These are phyloP conservation scores for Melocanna baccifera DNA, from an alignment of 176 grass and related monocot genomes.

Conservation along the genomic window DNA sequence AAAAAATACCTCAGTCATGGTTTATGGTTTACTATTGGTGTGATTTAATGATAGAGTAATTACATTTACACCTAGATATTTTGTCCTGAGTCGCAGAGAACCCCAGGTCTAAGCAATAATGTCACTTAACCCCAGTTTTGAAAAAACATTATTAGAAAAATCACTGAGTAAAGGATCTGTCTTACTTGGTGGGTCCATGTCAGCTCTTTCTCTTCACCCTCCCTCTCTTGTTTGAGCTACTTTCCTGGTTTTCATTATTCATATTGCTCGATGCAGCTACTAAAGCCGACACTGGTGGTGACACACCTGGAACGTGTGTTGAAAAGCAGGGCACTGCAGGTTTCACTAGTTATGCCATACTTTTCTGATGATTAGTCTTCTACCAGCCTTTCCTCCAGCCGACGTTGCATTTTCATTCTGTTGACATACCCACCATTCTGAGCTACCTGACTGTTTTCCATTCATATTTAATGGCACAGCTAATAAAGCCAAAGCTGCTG, in stretches of 20 bases:
- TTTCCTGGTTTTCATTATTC: constrained; percentile 15
- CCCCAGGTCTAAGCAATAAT: not conserved
- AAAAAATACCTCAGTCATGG: not conserved
- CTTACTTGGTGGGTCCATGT: not conserved
- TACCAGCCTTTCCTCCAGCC: constrained; percentile 4
- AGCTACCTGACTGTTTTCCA: constrained; percentile 6
- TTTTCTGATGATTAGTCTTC: not conserved
- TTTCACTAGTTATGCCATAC: constrained; percentile 5
- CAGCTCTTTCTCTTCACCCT: not conserved
- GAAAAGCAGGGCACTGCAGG: constrained; percentile 12
- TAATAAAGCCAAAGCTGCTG: constrained; percentile 11
- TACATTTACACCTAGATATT: not conserved
- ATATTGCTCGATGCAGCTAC: constrained; percentile 25
- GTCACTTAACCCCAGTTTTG: not conserved
- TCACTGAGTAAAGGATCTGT: not conserved
- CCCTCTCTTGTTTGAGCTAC: not conserved
- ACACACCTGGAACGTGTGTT: not conserved
- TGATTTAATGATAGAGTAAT: not conserved
- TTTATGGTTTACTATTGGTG: not conserved
- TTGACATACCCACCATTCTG: not conserved
- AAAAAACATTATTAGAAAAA: not conserved
- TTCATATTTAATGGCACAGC: constrained; percentile 12
- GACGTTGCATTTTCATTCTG: not conserved
- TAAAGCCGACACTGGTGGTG: constrained; percentile 12
- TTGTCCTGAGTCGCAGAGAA: not conserved